Conservation (phyloP, 208 protist species). For the Leishmania tarentolae region DNA sequence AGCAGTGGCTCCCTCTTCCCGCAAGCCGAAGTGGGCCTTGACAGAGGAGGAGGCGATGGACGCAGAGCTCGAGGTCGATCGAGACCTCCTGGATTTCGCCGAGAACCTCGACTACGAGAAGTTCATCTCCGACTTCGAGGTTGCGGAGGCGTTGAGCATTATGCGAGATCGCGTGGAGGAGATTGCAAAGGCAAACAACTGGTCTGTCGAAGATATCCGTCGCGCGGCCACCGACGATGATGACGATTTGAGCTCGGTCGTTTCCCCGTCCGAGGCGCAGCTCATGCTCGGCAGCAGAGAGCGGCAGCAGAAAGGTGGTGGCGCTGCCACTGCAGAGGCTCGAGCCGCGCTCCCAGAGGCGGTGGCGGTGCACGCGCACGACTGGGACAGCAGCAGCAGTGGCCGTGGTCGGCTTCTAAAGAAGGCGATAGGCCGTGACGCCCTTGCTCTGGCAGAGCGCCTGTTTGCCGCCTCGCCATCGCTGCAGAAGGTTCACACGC, state of each 20-base stretch:
- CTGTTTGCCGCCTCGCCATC: slow-evolving; percentile 79
- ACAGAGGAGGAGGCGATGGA: slow-evolving; percentile 92
- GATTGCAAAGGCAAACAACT: slow-evolving; percentile 79
- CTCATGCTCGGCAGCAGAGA: slow-evolving; percentile 3
- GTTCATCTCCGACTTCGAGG: slow-evolving; percentile 90
- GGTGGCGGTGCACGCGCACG: slow-evolving; percentile 50
- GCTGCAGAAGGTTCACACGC: slow-evolving; percentile 89
- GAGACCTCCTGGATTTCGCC: slow-evolving; percentile 87
- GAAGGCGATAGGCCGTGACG: slow-evolving; percentile 78
- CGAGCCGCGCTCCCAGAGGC: slow-evolving; percentile 34
- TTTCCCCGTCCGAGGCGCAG: slow-evolving; percentile 35
- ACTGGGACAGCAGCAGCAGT: slow-evolving; percentile 59
- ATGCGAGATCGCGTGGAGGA: slow-evolving; percentile 91
- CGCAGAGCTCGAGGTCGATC: slow-evolving; percentile 64
- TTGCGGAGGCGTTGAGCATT: slow-evolving; percentile 83
- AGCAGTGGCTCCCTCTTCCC: slow-evolving; percentile 9
- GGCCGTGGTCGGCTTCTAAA: slow-evolving; percentile 54
- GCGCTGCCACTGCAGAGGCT: slow-evolving; percentile 6
- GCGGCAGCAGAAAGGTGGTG: slow-evolving; percentile 7
- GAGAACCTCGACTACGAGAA: slow-evolving; percentile 88
- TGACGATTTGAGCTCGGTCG: slow-evolving; percentile 40
- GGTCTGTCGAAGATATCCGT: slow-evolving; percentile 69
- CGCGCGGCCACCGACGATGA: slow-evolving; percentile 43
- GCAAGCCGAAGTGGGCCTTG: slow-evolving; percentile 92
- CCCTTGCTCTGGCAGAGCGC: slow-evolving; percentile 78